Conservation (phyloP, 1,284 basidiomycete species). For the Cryptococcus depauperatus region DNA sequence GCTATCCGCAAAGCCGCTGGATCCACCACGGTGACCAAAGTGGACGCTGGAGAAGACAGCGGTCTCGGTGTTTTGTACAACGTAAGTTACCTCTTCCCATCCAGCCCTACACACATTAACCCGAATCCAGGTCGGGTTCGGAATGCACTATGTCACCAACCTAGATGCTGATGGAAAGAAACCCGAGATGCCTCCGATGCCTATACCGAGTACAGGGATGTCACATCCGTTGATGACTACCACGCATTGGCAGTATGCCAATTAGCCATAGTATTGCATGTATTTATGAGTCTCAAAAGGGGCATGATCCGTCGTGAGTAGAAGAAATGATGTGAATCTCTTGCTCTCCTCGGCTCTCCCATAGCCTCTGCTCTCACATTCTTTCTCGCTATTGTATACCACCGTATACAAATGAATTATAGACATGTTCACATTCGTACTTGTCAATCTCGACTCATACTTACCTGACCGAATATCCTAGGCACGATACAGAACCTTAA, state of each 20-base stretch:
- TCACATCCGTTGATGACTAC: slow-evolving; percentile 34
- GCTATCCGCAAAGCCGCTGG: slow-evolving; percentile 13
- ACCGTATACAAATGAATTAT: too few relatives aligned
- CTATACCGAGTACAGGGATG: slow-evolving; percentile 25
- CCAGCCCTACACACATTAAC: not conserved
- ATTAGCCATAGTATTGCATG: slow-evolving; percentile 8
- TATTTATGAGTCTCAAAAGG: too few relatives aligned
- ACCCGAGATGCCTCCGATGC: slow-evolving; percentile 11
- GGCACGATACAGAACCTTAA: too few relatives aligned
- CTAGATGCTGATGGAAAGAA: slow-evolving; percentile 10
- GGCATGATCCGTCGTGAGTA: too few relatives aligned
- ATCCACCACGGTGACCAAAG: slow-evolving; percentile 15
- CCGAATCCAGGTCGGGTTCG: slow-evolving; percentile 22
- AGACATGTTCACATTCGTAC: too few relatives aligned
- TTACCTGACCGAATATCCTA: too few relatives aligned
- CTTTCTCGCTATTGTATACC: too few relatives aligned
- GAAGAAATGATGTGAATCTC: too few relatives aligned
- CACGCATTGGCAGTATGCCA: slow-evolving; percentile 19
- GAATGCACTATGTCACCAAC: slow-evolving; percentile 33
- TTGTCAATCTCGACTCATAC: too few relatives aligned
- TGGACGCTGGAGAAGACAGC: slow-evolving; percentile 6
- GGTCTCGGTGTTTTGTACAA: slow-evolving; percentile 11
- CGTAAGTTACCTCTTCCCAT: slow-evolving; percentile 6
- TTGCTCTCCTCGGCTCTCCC: too few relatives aligned
- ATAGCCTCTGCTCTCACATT: too few relatives aligned